phyloP scores from a whole-genome alignment of 805 yeast genomes.

The Babjeviella inositovora region DNA sequence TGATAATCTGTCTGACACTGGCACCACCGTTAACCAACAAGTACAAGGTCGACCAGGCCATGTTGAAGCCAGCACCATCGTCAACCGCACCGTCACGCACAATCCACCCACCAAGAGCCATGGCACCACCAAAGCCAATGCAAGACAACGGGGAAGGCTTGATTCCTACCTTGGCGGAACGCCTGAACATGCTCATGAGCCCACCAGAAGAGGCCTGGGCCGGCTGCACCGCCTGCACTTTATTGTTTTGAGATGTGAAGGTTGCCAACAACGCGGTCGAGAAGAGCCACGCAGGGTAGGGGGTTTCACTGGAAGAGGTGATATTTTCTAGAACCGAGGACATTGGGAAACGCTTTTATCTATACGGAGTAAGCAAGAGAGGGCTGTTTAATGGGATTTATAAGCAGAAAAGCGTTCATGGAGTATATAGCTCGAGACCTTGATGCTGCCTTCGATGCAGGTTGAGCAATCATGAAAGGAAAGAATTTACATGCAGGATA shows the following conservation, averaged over 20 bases:
- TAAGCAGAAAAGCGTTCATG: too few relatives aligned
- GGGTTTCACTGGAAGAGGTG: conserved; percentile 22
- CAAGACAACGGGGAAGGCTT: conserved; percentile 25
- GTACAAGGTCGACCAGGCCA: conserved; percentile 73
- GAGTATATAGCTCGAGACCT: too few relatives aligned
- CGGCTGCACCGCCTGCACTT: conserved; percentile 6
- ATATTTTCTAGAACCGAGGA: too few relatives aligned
- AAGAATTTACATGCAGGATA: too few relatives aligned
- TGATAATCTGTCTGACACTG: conserved; percentile 30
- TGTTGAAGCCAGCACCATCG: conserved; percentile 67
- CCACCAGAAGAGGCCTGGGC: conserved; percentile 1
- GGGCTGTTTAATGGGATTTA: too few relatives aligned
- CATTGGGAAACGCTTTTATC: too few relatives aligned
- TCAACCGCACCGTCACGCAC: conserved; percentile 59
- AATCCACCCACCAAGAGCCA: conserved; percentile 58
- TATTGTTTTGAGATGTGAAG: conserved; percentile 12
- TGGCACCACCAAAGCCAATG: conserved; percentile 41
- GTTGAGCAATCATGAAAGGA: too few relatives aligned
- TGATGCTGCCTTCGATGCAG: too few relatives aligned
- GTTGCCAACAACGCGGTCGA: conserved; percentile 17
- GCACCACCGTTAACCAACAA: conserved; percentile 54
- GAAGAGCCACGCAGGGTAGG: conserved; percentile 27
- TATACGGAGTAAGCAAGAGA: too few relatives aligned
- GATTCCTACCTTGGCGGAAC: conserved; percentile 2
- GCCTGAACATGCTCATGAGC: conserved; percentile 2